Evolutionary conservation across 768 basidiomycete species (phyloP).

Genomic region (Gloeostereum incarnatum): DNA sequence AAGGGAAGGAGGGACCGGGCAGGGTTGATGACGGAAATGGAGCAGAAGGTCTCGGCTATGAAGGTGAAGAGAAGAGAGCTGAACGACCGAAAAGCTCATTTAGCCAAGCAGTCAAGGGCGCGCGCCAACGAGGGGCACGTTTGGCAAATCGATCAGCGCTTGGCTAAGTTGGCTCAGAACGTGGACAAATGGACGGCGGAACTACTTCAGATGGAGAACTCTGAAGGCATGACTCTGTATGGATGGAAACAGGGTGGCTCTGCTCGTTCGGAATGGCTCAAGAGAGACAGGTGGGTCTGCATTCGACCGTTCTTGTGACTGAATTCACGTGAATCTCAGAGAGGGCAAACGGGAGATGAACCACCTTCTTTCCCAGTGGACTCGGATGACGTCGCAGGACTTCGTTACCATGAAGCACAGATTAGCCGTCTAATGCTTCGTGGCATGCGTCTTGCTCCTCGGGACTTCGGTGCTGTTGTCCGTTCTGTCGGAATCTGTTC

Average conservation of each 20-base stretch:
- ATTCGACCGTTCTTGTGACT: slow-evolving; percentile 6
- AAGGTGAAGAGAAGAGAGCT: slow-evolving; percentile 19
- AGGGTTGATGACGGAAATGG: slow-evolving; percentile 33
- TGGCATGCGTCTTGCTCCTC: no score
- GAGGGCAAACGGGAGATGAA: slow-evolving; percentile 49
- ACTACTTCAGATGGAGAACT: no score
- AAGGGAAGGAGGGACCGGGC: slow-evolving; percentile 23
- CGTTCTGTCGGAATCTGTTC: no score
- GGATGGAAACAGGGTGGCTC: slow-evolving; percentile 46
- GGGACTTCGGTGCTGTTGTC: no score
- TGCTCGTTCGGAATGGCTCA: slow-evolving; percentile 46
- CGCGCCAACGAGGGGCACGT: no score
- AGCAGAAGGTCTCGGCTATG: slow-evolving; percentile 24
- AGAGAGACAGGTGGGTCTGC: slow-evolving; percentile 38
- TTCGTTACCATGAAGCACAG: slow-evolving; percentile 44
- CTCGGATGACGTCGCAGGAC: slow-evolving; percentile 35
- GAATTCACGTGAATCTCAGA: slow-evolving; percentile 19
- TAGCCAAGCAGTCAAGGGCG: no score
- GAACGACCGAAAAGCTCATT: no score
- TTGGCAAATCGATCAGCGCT: no score
- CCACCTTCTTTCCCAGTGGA: slow-evolving; percentile 38
- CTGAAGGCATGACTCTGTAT: slow-evolving; percentile 28
- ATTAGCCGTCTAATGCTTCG: slow-evolving; percentile 41
- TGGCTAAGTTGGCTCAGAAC: no score
- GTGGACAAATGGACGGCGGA: no score